These are phyloP conservation scores for Athelia psychrophila DNA, from an alignment of 1,284 basidiomycete genomes.

Conservation along the genomic window DNA sequence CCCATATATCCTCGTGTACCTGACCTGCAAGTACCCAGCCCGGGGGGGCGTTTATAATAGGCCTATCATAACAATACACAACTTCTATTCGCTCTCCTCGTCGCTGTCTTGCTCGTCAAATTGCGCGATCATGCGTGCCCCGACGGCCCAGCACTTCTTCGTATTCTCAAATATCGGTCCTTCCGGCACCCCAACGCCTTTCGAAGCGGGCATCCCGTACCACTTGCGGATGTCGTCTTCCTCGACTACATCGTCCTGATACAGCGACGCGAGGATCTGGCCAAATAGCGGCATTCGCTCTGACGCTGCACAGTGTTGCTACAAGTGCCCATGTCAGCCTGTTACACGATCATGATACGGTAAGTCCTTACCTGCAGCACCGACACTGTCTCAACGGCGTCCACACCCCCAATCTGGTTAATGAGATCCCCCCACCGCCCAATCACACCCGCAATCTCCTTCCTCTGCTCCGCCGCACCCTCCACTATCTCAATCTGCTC, in stretches of 20 bases:
- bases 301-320: conserved; percentile 66
- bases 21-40: too few species aligned
- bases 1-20: too few species aligned
- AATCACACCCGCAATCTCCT: conserved; percentile 57
- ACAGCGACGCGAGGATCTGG: conserved; percentile 70
- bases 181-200: conserved; percentile 43
- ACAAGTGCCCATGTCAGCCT: conserved; percentile 9
- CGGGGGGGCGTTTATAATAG: too few species aligned
- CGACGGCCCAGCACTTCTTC: conserved; percentile 70
- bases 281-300: conserved; percentile 65
- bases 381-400: conserved; percentile 70
- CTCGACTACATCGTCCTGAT: conserved; percentile 76
- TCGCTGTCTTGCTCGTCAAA: conserved; percentile 34
- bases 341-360: background rate
- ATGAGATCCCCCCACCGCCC: conserved; percentile 72
- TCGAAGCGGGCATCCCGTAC: conserved; percentile 51
- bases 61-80: conserved; percentile 1
- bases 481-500: conserved; percentile 59
- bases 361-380: conserved; percentile 55
- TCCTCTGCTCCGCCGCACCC: conserved; percentile 51
- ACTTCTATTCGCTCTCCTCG: conserved; percentile 23
- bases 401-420: conserved; percentile 71
- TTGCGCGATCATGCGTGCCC: conserved; percentile 65
- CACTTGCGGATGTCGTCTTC: conserved; percentile 77
- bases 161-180: conserved; percentile 48